Evolutionary conservation across 495 filamentous ascomycete species (phyloP).

Genomic region (Penicillium mononematosum): DNA sequence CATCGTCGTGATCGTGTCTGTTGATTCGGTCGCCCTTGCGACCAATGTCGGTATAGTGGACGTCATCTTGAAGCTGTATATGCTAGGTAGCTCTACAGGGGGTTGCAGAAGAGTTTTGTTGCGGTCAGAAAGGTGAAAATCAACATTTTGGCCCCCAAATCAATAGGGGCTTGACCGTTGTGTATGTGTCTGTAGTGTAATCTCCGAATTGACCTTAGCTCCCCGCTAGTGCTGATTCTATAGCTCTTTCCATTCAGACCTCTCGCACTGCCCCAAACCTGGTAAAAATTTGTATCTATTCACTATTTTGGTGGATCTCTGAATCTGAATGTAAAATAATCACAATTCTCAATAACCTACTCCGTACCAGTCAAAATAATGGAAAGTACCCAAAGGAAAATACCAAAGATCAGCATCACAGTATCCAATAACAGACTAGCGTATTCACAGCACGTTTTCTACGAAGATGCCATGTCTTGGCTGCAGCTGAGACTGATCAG

Average conservation of each 20-base stretch:
- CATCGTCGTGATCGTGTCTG: background rate
- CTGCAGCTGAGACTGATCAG: background rate
- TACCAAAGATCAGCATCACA: background rate
- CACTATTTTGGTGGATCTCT: background rate
- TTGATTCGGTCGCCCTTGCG: background rate
- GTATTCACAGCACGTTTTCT: background rate
- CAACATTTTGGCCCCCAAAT: slow-evolving; percentile 3
- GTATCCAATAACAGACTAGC: background rate
- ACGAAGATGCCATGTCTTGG: background rate
- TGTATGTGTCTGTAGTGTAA: background rate
- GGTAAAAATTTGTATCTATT: background rate
- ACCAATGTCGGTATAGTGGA: background rate
- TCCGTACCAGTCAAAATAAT: background rate
- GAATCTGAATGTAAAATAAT: background rate
- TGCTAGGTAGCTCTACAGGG: background rate
- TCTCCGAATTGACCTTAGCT: background rate
- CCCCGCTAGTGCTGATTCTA: background rate
- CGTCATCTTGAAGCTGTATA: background rate
- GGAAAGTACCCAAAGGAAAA: background rate
- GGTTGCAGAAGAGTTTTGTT: background rate
- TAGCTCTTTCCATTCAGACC: background rate
- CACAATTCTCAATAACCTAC: background rate
- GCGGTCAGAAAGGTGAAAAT: background rate
- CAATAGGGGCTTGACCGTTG: background rate
- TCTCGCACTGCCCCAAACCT: background rate